Percentiles rank a stretch among this genome's conserved stretches.
Conservation (phyloP, 805 yeast genomes). For the Yamadazyma tumulicola region DNA sequence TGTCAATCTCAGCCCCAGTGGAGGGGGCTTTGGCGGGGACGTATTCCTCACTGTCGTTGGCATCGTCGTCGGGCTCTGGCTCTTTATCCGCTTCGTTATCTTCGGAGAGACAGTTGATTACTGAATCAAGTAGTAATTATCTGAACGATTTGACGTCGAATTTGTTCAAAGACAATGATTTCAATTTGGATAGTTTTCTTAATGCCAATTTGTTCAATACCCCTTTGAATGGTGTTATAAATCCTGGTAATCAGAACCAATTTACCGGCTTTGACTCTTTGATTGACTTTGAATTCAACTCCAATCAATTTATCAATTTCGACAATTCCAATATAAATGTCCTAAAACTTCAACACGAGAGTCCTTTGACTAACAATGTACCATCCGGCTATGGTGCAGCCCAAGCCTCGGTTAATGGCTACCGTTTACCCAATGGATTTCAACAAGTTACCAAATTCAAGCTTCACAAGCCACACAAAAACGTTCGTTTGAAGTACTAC, state of each 20-base stretch:
- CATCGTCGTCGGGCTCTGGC: no score
- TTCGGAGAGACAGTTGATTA: no score
- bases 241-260: no score
- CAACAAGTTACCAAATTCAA: conserved; percentile 11
- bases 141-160: neutral
- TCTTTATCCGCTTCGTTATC: no score
- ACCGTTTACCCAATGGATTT: conserved; percentile 22
- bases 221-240: neutral
- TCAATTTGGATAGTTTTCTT: no score
- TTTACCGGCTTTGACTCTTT: conserved; percentile 1
- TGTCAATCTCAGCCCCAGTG: no score
- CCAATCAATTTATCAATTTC: conserved; percentile 11
- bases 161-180: no score
- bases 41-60: no score
- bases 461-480: conserved; percentile 1
- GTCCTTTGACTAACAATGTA: neutral
- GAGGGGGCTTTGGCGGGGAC: no score
- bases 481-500: conserved; percentile 3
- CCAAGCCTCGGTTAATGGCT: neutral
- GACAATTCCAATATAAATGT: conserved; percentile 7
- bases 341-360: conserved; percentile 2
- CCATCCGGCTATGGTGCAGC: no score
- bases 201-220: neutral
- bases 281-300: conserved; percentile 12
- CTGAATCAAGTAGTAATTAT: neutral